These are phyloP conservation scores for Chrysanthemum lavandulifolium DNA, from an alignment of 129 eudicot species.

Conservation along the genomic window DNA sequence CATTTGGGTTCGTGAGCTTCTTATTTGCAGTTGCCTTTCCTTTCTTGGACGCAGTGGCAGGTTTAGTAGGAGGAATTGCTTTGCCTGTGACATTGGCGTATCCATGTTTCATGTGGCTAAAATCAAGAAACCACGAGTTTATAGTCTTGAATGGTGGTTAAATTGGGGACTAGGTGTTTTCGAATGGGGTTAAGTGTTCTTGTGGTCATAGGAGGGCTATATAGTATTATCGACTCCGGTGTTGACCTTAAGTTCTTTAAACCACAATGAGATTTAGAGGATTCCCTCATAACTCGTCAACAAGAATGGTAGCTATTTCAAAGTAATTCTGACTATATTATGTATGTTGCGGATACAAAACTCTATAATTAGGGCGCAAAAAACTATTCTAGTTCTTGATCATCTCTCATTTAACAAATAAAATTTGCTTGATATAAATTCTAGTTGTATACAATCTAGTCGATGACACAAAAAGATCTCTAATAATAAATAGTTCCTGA, in stretches of 20 bases:
- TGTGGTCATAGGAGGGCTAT: conserved; percentile 56
- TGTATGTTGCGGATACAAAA: not conserved
- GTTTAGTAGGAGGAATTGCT: conserved; percentile 59
- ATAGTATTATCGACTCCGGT: conserved; percentile 54
- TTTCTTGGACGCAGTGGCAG: conserved; percentile 55
- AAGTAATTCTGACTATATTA: not conserved
- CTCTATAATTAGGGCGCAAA: too few relatives aligned
- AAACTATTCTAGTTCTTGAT: not conserved
- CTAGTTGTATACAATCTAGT: too few relatives aligned
- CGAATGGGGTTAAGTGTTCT: conserved; percentile 55
- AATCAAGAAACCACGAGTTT: conserved; percentile 53
- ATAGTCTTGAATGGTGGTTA: conserved; percentile 54
- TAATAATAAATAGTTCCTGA: too few relatives aligned
- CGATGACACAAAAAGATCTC: too few relatives aligned
- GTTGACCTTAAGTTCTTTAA: conserved; percentile 58
- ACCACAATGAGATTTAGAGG: conserved; percentile 27
- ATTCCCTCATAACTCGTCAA: not conserved
- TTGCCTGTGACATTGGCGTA: conserved; percentile 70
- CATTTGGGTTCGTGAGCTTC: conserved; percentile 53
- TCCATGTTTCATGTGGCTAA: conserved; percentile 84
- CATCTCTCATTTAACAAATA: too few relatives aligned
- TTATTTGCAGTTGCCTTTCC: conserved; percentile 77
- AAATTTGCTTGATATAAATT: too few relatives aligned
- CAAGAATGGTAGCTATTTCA: too few relatives aligned
- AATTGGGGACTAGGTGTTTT: conserved; percentile 58